A percentile compares a stretch with the other conserved stretches of the same genome.
Evolutionary conservation across 129 eudicot species (phyloP).

Genomic region (Cynara cardunculus): DNA sequence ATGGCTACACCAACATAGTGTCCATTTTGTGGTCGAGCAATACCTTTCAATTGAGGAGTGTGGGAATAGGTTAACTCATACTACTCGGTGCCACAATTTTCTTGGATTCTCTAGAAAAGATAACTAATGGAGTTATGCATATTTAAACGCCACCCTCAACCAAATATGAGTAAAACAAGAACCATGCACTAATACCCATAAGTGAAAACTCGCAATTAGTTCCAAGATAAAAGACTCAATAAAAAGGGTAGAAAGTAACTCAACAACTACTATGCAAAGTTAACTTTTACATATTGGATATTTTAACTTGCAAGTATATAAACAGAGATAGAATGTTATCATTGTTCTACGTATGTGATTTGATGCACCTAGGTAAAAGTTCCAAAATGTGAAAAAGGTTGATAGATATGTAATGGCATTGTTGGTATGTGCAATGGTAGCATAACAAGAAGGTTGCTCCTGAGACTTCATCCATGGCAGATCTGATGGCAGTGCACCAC

Average conservation of each 20-base stretch:
- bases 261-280: not conserved
- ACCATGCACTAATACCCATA: not conserved
- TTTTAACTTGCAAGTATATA: not conserved
- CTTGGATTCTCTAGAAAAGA: not conserved
- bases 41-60: not conserved
- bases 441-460: not conserved
- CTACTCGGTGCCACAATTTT: not conserved
- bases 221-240: not conserved
- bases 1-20: not conserved
- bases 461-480: no score
- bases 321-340: not conserved
- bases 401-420: not conserved
- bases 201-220: not conserved
- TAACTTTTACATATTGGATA: not conserved
- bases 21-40: not conserved
- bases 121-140: not conserved
- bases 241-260: not conserved
- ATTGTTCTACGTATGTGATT: not conserved
- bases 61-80: not conserved
- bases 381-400: not conserved
- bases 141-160: not conserved
- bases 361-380: not conserved
- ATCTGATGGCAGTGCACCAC: no score
- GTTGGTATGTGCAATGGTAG: not conserved
- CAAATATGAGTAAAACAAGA: not conserved